phyloP scores from a whole-genome alignment of 23 red algal species.

The Gracilaria gracilis region DNA sequence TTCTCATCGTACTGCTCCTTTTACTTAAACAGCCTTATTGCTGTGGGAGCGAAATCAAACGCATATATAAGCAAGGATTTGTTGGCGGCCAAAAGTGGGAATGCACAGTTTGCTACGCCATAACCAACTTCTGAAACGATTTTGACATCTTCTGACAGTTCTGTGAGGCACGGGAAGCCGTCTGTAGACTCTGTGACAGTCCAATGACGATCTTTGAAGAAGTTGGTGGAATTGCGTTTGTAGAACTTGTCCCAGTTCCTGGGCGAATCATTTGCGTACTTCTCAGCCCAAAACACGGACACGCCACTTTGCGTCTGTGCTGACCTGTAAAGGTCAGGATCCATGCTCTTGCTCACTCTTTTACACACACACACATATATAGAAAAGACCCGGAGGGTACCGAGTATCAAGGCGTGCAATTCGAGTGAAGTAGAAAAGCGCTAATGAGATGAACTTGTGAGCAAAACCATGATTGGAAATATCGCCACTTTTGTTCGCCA shows the following conservation, averaged over 20 bases:
- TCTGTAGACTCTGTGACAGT: constrained; percentile 50
- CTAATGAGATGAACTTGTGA: too few relatives aligned
- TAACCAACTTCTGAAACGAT: constrained; percentile 75
- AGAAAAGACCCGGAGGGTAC: too few relatives aligned
- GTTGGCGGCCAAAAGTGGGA: constrained; percentile 76
- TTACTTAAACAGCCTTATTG: constrained; percentile 48
- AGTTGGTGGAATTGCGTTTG: constrained; percentile 70
- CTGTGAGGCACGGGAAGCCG: constrained; percentile 66
- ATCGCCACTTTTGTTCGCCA: too few relatives aligned
- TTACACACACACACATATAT: too few relatives aligned
- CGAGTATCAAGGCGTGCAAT: too few relatives aligned
- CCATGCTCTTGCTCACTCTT: background rate
- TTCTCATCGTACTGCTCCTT: constrained; percentile 56
- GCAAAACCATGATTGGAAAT: too few relatives aligned
- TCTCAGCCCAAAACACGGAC: constrained; percentile 41
- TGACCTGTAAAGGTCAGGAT: constrained; percentile 24
- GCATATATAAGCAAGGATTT: constrained; percentile 67
- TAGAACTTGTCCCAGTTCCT: constrained; percentile 91
- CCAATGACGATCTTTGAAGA: constrained; percentile 83
- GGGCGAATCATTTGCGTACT: constrained; percentile 58
- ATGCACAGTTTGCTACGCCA: constrained; percentile 84
- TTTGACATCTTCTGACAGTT: background rate
- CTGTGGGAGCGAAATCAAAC: constrained; percentile 83
- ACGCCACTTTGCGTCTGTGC: constrained; percentile 55
- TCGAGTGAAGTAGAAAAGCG: too few relatives aligned